phyloP scores from a whole-genome alignment of 768 basidiomycete species.

The Baorangia bicolor region DNA sequence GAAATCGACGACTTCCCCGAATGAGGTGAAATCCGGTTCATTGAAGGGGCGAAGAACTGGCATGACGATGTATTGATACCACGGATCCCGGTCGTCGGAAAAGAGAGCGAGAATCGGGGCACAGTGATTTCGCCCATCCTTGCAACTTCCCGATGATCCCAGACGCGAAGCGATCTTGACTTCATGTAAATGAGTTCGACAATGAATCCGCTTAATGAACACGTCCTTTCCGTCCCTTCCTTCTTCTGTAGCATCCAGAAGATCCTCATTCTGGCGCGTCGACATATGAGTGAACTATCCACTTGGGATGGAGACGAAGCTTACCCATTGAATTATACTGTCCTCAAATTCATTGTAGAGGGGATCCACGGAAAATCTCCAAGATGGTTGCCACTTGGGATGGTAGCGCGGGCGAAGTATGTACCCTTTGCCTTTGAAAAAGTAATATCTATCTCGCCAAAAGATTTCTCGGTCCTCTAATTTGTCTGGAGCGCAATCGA shows the following conservation, averaged over 20 bases:
- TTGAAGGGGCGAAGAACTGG: conserved; percentile 27
- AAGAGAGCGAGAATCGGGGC: conserved; percentile 21
- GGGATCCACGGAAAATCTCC: conserved; percentile 2
- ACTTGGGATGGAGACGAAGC: not conserved
- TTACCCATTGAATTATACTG: not conserved
- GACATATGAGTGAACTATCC: accelerated
- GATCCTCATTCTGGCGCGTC: not conserved
- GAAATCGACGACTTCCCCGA: conserved; percentile 31
- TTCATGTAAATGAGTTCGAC: not conserved
- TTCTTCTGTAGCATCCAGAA: conserved; percentile 10
- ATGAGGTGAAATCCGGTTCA: conserved; percentile 20
- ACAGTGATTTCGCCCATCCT: conserved; percentile 24
- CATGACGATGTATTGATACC: conserved; percentile 27
- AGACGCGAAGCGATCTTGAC: conserved; percentile 1
- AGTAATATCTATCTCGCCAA: not conserved
- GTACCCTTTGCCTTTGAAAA: not conserved
- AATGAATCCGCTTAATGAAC: conserved; percentile 16
- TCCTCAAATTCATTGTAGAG: not conserved
- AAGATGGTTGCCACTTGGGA: conserved; percentile 1
- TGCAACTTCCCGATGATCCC: not conserved
- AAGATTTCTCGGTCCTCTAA: not conserved
- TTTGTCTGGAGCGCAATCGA: not conserved
- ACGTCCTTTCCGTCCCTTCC: not conserved
- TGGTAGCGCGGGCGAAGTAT: not conserved
- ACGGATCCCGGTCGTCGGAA: conserved; percentile 6